Evolutionary conservation across 2,329 filamentous ascomycete genomes (phyloP).

Genomic region (Cladophialophora chaetospira): DNA sequence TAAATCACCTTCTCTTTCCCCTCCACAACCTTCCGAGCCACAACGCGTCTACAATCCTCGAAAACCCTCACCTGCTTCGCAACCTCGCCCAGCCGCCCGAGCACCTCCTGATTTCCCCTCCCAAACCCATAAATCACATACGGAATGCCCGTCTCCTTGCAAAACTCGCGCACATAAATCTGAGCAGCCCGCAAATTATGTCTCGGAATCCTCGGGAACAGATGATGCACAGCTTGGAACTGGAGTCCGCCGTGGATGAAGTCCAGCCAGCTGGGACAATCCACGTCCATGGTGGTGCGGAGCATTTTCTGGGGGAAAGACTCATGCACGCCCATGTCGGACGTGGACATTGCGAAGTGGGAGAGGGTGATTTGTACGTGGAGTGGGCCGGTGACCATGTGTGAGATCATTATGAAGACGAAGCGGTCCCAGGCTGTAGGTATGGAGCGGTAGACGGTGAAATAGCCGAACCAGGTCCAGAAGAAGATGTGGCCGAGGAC

Average conservation of each 20-base stretch:
- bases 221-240: constrained; percentile 85
- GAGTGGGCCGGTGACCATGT: constrained; percentile 76
- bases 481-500: constrained; percentile 75
- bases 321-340: constrained; percentile 78
- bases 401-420: constrained; percentile 75
- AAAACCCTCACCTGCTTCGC: constrained; percentile 76
- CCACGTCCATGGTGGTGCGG: constrained; percentile 90
- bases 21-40: constrained; percentile 29
- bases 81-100: constrained; percentile 75
- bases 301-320: constrained; percentile 90
- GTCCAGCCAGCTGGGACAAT: constrained; percentile 84
- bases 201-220: constrained; percentile 79
- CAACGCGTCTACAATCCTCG: constrained; percentile 67
- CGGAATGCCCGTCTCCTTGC: constrained; percentile 76
- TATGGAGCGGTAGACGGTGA: constrained; percentile 72
- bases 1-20: constrained; percentile 15
- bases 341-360: constrained; percentile 91
- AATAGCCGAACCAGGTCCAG: constrained; percentile 85
- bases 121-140: constrained; percentile 86
- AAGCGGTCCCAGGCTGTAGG: constrained; percentile 70
- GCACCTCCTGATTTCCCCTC: constrained; percentile 78
- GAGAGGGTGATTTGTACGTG: constrained; percentile 90
- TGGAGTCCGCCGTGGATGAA: constrained; percentile 87
- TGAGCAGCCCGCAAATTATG: constrained; percentile 80
- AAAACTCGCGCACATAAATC: constrained; percentile 77